These are phyloP conservation scores for Yamadazyma conglobata DNA, from an alignment of 1,139 yeast genomes.

Conservation along the genomic window DNA sequence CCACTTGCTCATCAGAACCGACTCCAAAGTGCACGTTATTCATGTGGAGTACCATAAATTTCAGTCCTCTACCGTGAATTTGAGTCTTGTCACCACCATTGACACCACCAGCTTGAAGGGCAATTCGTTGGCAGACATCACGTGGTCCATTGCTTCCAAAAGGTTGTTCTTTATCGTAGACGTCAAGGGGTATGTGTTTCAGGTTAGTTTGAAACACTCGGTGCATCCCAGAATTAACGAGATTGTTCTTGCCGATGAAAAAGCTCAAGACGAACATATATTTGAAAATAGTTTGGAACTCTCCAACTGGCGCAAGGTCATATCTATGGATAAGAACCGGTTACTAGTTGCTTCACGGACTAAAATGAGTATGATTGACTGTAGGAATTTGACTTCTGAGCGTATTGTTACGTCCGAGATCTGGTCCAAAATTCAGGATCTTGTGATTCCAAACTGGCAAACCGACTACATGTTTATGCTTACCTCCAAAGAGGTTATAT, in stretches of 20 bases:
- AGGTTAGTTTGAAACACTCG: constrained; percentile 2
- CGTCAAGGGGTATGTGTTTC: constrained; percentile 47
- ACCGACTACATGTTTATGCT: constrained; percentile 35
- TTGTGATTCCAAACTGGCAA: constrained; percentile 18
- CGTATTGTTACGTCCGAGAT: constrained; percentile 47
- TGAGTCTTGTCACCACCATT: constrained; percentile 23
- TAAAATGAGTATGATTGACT: constrained; percentile 31
- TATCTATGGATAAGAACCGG: constrained; percentile 39
- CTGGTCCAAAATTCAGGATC: constrained; percentile 57
- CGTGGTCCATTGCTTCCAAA: constrained; percentile 39
- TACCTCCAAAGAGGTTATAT: constrained; percentile 60
- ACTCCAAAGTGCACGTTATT: constrained; percentile 24
- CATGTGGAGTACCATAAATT: constrained; percentile 8
- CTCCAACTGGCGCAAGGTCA: constrained; percentile 53
- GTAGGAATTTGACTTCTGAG: constrained; percentile 17
- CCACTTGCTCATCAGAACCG: constrained; percentile 26
- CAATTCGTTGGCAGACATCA: constrained; percentile 43
- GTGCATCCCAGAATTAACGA: constrained; percentile 3
- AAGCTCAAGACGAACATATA: constrained; percentile 13
- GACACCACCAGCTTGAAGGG: constrained; percentile 20
- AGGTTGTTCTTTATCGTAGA: constrained; percentile 46
- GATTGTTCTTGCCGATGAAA: constrained; percentile 3
- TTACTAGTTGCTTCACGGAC: constrained; percentile 47
- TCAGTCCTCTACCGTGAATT: constrained; percentile 9
- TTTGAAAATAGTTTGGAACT: constrained; percentile 47